Conservation (phyloP, 1,284 basidiomycete species). For the Cryptococcus sp. region DNA sequence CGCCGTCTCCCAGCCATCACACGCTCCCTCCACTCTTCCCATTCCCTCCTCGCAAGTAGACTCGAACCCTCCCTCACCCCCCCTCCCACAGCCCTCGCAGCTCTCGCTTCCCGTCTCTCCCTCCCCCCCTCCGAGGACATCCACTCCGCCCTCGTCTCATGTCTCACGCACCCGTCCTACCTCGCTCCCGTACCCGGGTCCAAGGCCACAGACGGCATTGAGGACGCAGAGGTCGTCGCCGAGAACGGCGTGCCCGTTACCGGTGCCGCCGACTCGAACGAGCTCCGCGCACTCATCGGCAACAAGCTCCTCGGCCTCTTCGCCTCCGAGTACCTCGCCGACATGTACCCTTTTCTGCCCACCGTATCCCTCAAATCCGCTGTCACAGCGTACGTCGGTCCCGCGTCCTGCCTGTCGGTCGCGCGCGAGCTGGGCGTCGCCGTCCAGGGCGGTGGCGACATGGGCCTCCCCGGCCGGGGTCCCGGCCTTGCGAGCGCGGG, state of each 20-base stretch:
- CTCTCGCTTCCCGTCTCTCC: constrained; percentile 42
- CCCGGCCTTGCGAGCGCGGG: constrained; percentile 16
- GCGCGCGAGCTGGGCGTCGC: constrained; percentile 66
- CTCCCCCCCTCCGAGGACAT: constrained; percentile 30
- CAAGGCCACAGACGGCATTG: not conserved
- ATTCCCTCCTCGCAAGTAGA: not conserved
- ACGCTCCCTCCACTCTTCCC: constrained; percentile 5
- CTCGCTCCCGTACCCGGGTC: not conserved
- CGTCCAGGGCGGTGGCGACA: constrained; percentile 26
- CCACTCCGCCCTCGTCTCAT: constrained; percentile 34
- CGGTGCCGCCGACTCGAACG: constrained; percentile 61
- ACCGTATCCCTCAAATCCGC: constrained; percentile 85
- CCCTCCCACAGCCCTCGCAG: constrained; percentile 34
- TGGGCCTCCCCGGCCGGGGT: constrained; percentile 14
- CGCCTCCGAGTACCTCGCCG: constrained; percentile 77
- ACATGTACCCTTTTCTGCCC: constrained; percentile 85
- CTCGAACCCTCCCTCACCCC: constrained; percentile 10
- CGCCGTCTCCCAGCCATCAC: constrained; percentile 5
- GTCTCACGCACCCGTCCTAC: constrained; percentile 73
- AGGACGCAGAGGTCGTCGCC: constrained; percentile 6
- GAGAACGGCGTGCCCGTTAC: not conserved
- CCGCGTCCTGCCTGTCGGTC: constrained; percentile 73
- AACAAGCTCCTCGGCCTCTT: constrained; percentile 91
- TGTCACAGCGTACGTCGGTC: constrained; percentile 85
- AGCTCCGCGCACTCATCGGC: constrained; percentile 73